Base-by-base conservation (phyloP, 495 filamentous ascomycete species). In the Hyaloscypha hepaticicola region DNA sequence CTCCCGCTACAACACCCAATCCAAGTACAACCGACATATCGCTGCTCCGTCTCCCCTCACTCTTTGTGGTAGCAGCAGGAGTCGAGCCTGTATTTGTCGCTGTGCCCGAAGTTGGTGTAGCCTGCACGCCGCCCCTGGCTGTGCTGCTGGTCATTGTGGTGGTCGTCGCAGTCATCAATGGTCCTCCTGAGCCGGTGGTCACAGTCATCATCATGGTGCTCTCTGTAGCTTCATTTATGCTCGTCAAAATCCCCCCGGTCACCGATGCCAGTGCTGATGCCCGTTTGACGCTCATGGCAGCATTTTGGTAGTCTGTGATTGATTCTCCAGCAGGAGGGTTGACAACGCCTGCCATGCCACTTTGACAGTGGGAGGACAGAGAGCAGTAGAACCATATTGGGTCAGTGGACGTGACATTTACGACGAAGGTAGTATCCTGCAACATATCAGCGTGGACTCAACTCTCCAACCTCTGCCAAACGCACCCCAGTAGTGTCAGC, bases 341-440 rank as follows among this genome's bases (percentile, higher is more conserved):
- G 34, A 83, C 77, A 19, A 77, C 79, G 21, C 77, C 78, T 26
- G 75, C 74, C 81, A 83, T 82, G 12, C 81, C 81, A 27, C 28
- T 58, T 29, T 77, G 66, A 58, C 81, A 83, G 62, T 83, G 80
- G 28, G 62, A 59, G 0, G 25, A 69, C 22, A 77, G 70, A 8
- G 77, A 72, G 68, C 80, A 82, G 72, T 82, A 82, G 69, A 79
- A 78, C 77, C 77, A 83, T 33, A 82, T 73, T 5, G 81, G 78
- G 16, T 72, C 73, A 5, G 77, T 77, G 27, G 77, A 72, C 53
- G 75, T 77, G 31, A 83, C 72, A 1, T 66, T 68, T 22, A 79
- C 66, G 21, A 69, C 73, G 66, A 79, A 83, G 31, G 78, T 70
- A 77, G 77, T 66, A 74, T 76, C 73, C 72, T 77, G 71, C 73